A percentile compares a stretch with the other conserved stretches of the same genome.
Conservation (phyloP, 2,329 filamentous ascomycete genomes). For the Trichophyton mentagrophytes region DNA sequence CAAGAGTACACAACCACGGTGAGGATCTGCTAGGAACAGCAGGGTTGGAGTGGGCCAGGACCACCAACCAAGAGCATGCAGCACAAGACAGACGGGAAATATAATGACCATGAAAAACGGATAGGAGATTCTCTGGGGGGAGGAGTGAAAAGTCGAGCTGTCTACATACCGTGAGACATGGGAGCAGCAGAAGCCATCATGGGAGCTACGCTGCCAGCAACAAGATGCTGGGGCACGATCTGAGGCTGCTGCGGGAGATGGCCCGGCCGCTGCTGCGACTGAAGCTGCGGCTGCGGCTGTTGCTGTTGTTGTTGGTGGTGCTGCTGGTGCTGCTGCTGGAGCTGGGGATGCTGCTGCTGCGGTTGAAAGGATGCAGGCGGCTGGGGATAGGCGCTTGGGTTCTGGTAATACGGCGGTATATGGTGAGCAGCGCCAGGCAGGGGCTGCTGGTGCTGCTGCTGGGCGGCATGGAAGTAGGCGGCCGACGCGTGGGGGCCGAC, state of each 20-base stretch:
- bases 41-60: neutral
- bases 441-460: neutral
- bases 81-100: neutral
- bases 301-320: slow-evolving; percentile 11
- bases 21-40: slow-evolving; percentile 2
- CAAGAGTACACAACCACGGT: neutral
- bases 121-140: neutral
- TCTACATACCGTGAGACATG: slow-evolving; percentile 11
- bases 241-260: slow-evolving; percentile 11
- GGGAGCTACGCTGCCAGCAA: slow-evolving; percentile 8
- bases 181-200: slow-evolving; percentile 14
- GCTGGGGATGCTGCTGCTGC: slow-evolving; percentile 9
- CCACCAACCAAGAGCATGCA: slow-evolving; percentile 2
- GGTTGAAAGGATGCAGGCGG: slow-evolving; percentile 8
- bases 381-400: slow-evolving; percentile 9
- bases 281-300: neutral
- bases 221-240: slow-evolving; percentile 12
- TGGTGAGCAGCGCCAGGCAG: slow-evolving; percentile 2
- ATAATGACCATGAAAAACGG: neutral
- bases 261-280: slow-evolving; percentile 7
- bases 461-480: slow-evolving; percentile 3
- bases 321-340: slow-evolving; percentile 9
- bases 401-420: slow-evolving; percentile 9
- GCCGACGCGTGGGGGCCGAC: slow-evolving; percentile 7
- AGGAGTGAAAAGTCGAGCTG: neutral